Evolutionary conservation across 2,329 filamentous ascomycete species (phyloP).

Genomic region (Lasiodiplodia theobromae): DNA sequence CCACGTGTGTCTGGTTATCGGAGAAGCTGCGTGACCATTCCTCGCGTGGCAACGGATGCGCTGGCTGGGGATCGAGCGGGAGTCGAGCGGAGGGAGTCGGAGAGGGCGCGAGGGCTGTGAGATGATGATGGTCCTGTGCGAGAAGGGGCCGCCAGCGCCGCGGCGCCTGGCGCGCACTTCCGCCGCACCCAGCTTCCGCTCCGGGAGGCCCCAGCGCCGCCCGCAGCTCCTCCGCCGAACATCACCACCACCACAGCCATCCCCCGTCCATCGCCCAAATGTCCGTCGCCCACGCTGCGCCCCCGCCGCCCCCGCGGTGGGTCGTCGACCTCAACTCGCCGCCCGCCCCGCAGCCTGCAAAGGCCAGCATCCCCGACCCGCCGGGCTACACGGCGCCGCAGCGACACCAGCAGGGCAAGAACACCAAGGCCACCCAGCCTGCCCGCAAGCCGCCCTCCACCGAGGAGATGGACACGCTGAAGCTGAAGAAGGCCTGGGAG

Average conservation of each 20-base stretch:
- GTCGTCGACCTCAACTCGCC: conserved; percentile 78
- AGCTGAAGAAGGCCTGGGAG: conserved; percentile 99
- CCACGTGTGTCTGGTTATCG: conserved; percentile 24
- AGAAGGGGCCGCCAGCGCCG: conserved; percentile 24
- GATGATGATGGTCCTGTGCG: conserved; percentile 27
- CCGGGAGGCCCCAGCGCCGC: conserved; percentile 1
- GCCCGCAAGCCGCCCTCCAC: conserved; percentile 72
- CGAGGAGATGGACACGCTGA: conserved; percentile 92
- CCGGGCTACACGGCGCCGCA: conserved; percentile 73
- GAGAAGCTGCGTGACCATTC: conserved; percentile 28
- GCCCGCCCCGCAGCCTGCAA: conserved; percentile 70
- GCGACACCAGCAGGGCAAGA: conserved; percentile 25
- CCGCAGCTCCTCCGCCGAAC: conserved; percentile 24
- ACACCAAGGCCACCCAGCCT: conserved; percentile 46
- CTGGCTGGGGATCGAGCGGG: not conserved
- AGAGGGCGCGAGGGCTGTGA: conserved; percentile 10
- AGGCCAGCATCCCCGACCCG: conserved; percentile 75
- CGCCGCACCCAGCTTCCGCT: conserved; percentile 21
- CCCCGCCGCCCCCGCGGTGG: conserved; percentile 74
- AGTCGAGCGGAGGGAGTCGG: conserved; percentile 13
- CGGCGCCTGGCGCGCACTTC: conserved; percentile 6
- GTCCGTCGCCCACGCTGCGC: conserved; percentile 33
- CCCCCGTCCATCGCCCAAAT: conserved; percentile 20
- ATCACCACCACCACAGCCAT: not conserved
- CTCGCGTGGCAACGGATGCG: conserved; percentile 10